Conservation (phyloP, 2,329 filamentous ascomycete species). For the Incumbomyces lentus region DNA sequence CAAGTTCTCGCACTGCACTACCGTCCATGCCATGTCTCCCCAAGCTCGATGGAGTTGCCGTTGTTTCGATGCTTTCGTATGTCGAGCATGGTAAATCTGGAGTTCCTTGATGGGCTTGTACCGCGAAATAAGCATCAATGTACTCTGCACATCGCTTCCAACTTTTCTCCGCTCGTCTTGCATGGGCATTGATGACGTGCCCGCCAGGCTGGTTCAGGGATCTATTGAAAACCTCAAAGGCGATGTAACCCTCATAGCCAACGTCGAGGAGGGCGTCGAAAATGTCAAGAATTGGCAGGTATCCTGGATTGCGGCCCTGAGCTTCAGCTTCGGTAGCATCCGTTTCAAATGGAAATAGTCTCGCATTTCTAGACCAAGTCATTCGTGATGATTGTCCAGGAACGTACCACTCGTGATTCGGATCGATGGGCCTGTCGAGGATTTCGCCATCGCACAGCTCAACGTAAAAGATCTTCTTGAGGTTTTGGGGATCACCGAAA, state of each 20-base stretch:
- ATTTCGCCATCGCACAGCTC: constrained; percentile 67
- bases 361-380: constrained; percentile 69
- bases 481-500: constrained; percentile 37
- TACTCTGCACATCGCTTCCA: constrained; percentile 14
- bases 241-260: constrained; percentile 40
- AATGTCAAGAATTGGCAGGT: constrained; percentile 56
- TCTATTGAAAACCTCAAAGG: constrained; percentile 20
- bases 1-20: background rate
- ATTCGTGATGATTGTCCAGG: constrained; percentile 52
- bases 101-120: too few relatives aligned
- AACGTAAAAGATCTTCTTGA: constrained; percentile 60
- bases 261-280: constrained; percentile 51
- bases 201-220: constrained; percentile 13
- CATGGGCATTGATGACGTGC: constrained; percentile 15
- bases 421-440: constrained; percentile 46
- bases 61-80: background rate
- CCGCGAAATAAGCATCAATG: constrained; percentile 5
- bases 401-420: constrained; percentile 49
- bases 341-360: constrained; percentile 57
- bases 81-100: too few relatives aligned
- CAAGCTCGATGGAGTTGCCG: background rate
- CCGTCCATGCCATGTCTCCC: background rate
- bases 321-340: constrained; percentile 21
- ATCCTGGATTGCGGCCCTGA: constrained; percentile 43
- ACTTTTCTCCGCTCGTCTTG: constrained; percentile 11